Conservation (phyloP, 1,284 basidiomycete genomes). For the Xerocomus cyaneibrunnescens region DNA sequence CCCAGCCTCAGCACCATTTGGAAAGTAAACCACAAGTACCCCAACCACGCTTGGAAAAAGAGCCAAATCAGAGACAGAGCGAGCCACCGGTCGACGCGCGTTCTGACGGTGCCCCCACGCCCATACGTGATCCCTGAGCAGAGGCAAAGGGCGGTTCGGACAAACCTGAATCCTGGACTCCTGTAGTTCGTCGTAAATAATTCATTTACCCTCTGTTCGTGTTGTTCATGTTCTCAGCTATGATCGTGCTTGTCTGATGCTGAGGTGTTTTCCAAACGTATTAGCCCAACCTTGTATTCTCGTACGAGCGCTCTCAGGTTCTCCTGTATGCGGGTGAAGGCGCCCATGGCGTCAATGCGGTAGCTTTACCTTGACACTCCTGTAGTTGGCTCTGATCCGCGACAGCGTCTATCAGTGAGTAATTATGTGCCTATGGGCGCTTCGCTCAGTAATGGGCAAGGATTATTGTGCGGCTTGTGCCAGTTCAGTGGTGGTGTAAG, state of each 20-base stretch:
- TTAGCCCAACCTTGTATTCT: background rate
- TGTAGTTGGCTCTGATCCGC: background rate
- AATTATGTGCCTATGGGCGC: background rate
- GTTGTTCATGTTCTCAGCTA: background rate
- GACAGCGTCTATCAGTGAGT: background rate
- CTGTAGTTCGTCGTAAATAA: slow-evolving; percentile 28
- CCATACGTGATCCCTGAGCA: slow-evolving; percentile 26
- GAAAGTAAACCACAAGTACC: background rate
- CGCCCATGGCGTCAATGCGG: background rate
- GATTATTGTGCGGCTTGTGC: background rate
- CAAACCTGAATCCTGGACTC: slow-evolving; percentile 28
- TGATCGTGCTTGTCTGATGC: slow-evolving; percentile 10
- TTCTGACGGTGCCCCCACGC: background rate
- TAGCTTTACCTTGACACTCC: background rate
- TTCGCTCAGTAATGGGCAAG: background rate
- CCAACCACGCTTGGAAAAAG: background rate
- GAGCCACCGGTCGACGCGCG: background rate
- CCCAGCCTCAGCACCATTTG: slow-evolving; percentile 9
- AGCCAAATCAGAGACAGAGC: background rate
- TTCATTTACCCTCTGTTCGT: background rate
- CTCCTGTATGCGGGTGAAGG: background rate
- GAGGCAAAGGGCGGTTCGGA: slow-evolving; percentile 24
- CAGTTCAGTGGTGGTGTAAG: background rate
- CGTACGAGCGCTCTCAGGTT: background rate
- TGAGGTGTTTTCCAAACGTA: background rate